Conservation (phyloP, 345 rosid genomes). For the Ailanthus altissimus region DNA sequence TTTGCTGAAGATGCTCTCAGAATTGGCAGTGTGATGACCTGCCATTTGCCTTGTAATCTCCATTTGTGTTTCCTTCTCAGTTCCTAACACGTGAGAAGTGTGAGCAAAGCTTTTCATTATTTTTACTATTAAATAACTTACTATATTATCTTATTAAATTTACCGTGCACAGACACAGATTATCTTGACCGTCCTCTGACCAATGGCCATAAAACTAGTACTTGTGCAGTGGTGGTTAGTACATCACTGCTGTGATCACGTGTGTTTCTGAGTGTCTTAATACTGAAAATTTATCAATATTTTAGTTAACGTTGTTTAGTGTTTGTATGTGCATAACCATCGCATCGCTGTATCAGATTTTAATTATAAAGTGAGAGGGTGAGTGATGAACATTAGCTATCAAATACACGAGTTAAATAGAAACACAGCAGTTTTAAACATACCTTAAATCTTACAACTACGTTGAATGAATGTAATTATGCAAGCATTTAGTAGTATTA, state of each 20-base stretch:
- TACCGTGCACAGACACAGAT: background rate
- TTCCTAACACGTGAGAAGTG: conserved; percentile 19
- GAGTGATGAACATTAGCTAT: too few species aligned
- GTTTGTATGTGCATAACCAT: too few species aligned
- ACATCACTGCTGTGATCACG: background rate
- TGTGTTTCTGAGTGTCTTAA: background rate
- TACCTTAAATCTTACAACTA: too few species aligned
- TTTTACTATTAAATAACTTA: too few species aligned
- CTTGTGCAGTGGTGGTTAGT: background rate
- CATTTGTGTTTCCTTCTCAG: conserved; percentile 16
- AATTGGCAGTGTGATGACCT: conserved; percentile 17
- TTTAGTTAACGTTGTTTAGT: too few species aligned
- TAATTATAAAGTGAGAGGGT: too few species aligned
- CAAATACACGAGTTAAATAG: too few species aligned
- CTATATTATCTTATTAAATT: background rate
- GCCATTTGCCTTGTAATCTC: conserved; percentile 11
- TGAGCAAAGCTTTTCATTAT: background rate
- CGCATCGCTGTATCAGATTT: too few species aligned
- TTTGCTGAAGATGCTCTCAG: conserved; percentile 20
- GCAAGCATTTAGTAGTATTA: too few species aligned
- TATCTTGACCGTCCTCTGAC: background rate
- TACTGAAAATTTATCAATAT: background rate
- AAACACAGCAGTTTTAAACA: too few species aligned
- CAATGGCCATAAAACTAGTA: background rate
- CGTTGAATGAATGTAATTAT: too few species aligned